Evolutionary conservation across 768 basidiomycete genomes (phyloP), one percentile per base, ranked within the genome.

Genomic region (Naganishia onofrii): DNA sequence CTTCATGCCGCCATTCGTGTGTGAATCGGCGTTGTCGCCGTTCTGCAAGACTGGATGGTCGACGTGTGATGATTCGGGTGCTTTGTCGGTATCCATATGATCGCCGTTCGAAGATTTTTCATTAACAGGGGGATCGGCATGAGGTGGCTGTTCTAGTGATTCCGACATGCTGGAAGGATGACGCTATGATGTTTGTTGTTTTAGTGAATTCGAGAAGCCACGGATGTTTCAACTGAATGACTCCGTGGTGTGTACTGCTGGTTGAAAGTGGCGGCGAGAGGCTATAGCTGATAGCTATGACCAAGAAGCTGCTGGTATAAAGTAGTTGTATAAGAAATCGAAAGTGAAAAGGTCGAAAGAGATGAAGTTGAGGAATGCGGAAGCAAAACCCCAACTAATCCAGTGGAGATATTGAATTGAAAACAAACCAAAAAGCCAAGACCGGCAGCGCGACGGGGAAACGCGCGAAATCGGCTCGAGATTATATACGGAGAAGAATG

Each of bases 181-280:
- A 42, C 60, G 60, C 60, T 63, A 63, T 63, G 60, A 1, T 58
- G 34, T 4, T n/a, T 34, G 13, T 38, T 21, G 13, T 58, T 3
- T 6, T 23, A 2, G 42, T 28, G 28, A 42, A 42, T 28, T 34
- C 36, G 4, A 42, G 42, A 44, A 63, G 38, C 38, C 23, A 63
- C 60, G 60, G 38, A 63, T 10, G 23, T 51, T 44, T 63, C 60
- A 63, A 63, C 60, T 63, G 38, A 63, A 63, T 63, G 60, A 63
- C 38, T 63, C 60, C 60, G 60, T 63, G n/a, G n/a, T 38, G 21
- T 3, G 48, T 12, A 23, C 48, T 42, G 23, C 48, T 17, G 48
- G 48, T 7, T 51, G 48, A 51, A n/a, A 51, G 13, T 21, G 19
- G 48, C 48, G 48, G 48, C 48, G 48, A 26, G 48, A n/a, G 21